Percentiles rank a stretch among this genome's conserved stretches.
phyloP scores from a whole-genome alignment of 2,329 filamentous ascomycete genomes.

The Fusarium sororula region DNA sequence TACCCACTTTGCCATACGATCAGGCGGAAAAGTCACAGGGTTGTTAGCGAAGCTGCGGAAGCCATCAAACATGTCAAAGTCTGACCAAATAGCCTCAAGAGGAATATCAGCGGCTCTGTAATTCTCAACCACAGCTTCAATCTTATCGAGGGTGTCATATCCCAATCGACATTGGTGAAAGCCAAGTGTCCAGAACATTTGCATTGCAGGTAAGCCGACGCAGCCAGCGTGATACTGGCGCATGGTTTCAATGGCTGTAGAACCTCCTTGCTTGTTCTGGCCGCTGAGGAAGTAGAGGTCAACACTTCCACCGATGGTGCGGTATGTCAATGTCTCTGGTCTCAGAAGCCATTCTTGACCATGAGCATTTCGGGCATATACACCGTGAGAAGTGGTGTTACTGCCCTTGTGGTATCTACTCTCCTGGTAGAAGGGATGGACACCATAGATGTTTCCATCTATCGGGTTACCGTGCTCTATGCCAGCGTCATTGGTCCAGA shows the following conservation, averaged over 20 bases:
- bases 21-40: neutral
- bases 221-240: neutral
- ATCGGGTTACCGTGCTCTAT: neutral
- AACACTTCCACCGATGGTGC: neutral
- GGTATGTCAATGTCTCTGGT: neutral
- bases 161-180: neutral
- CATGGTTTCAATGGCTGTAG: neutral
- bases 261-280: neutral
- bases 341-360: neutral
- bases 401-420: neutral
- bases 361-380: neutral
- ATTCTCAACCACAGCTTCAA: neutral
- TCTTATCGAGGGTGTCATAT: neutral
- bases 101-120: conserved; percentile 5
- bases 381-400: neutral
- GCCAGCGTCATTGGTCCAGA: neutral
- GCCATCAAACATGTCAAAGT: conserved; percentile 16
- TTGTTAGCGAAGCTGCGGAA: conserved; percentile 10
- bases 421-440: neutral
- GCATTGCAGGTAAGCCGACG: neutral
- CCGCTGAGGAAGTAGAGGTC: neutral
- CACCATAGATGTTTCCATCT: neutral
- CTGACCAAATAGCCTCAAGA: conserved; percentile 7
- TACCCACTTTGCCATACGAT: neutral
- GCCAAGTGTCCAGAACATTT: neutral